Conservation (phyloP, 345 rosid genomes). For the Atalantia buxifolia region DNA sequence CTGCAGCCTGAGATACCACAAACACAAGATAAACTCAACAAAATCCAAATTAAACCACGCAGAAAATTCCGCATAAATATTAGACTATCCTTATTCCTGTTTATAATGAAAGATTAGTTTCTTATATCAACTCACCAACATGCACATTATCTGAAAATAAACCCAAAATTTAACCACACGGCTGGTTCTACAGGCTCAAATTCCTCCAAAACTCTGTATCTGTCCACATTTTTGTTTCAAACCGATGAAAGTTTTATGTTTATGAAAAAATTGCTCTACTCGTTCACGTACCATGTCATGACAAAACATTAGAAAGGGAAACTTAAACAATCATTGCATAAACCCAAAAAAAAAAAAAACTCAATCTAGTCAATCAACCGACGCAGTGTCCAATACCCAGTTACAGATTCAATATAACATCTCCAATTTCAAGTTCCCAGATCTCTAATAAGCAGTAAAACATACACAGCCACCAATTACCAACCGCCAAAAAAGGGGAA, state of each 20-base stretch:
- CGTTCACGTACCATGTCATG: background rate
- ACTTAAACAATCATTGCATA: background rate
- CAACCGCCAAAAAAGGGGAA: background rate
- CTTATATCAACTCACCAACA: background rate
- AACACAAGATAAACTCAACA: background rate
- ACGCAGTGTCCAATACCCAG: background rate
- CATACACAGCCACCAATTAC: background rate
- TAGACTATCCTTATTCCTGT: background rate
- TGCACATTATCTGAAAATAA: background rate
- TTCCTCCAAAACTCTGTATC: background rate
- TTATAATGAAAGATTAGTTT: background rate
- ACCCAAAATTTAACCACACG: background rate
- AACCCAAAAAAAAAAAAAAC: background rate
- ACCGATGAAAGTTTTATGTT: background rate
- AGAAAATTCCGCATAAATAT: background rate
- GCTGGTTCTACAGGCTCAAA: background rate
- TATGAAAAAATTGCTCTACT: background rate
- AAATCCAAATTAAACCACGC: background rate
- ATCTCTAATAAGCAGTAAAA: background rate
- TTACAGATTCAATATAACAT: background rate
- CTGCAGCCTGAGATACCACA: constrained; percentile 50
- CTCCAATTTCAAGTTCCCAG: background rate
- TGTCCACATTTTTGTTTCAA: background rate
- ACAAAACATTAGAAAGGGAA: background rate
- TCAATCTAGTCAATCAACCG: background rate